A percentile compares a stretch with the other conserved stretches of the same genome.
phyloP scores from a whole-genome alignment of 345 rosid species.

The thale cress (Arabidopsis thaliana) region DNA sequence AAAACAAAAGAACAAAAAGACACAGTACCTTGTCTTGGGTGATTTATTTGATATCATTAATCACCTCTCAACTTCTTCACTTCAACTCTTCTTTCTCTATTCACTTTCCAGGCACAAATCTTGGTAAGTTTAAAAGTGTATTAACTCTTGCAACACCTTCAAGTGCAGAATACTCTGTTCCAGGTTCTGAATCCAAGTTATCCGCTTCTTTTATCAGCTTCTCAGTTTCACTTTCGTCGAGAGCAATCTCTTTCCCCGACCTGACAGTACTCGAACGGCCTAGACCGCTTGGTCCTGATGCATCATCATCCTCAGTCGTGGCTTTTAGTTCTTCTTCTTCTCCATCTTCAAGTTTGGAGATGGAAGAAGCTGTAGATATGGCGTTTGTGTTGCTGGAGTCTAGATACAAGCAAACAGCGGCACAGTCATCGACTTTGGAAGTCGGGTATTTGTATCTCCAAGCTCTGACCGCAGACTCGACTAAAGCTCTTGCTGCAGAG shows the following conservation, averaged over 20 bases:
- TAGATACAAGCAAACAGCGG: conserved; percentile 91
- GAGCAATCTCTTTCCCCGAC: conserved; percentile 48
- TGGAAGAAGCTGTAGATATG: conserved; percentile 53
- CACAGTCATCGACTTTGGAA: conserved; percentile 94
- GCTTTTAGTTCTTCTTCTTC: conserved; percentile 47
- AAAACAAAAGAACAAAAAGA: conserved; percentile 6
- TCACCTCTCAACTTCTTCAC: conserved; percentile 32
- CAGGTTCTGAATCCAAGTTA: conserved; percentile 50
- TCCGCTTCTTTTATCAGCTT: conserved; percentile 48
- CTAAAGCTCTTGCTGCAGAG: conserved; percentile 76
- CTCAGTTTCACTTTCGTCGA: conserved; percentile 55
- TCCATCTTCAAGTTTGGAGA: conserved; percentile 45
- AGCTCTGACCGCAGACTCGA: conserved; percentile 80
- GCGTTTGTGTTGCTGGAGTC: conserved; percentile 50
- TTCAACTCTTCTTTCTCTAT: conserved; percentile 41
- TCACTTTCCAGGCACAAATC: conserved; percentile 71
- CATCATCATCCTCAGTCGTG: conserved; percentile 42
- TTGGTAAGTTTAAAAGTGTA: conserved; percentile 79
- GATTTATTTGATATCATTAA: conserved; percentile 38
- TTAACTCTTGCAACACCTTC: conserved; percentile 96
- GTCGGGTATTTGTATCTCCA: conserved; percentile 95
- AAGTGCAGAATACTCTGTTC: conserved; percentile 82
- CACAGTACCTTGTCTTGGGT: conserved; percentile 37
- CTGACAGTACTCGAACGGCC: conserved; percentile 52
- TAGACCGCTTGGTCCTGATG: conserved; percentile 41